Conservation (phyloP, 2,329 filamentous ascomycete species). For the Pestalotiopsis sp. region DNA sequence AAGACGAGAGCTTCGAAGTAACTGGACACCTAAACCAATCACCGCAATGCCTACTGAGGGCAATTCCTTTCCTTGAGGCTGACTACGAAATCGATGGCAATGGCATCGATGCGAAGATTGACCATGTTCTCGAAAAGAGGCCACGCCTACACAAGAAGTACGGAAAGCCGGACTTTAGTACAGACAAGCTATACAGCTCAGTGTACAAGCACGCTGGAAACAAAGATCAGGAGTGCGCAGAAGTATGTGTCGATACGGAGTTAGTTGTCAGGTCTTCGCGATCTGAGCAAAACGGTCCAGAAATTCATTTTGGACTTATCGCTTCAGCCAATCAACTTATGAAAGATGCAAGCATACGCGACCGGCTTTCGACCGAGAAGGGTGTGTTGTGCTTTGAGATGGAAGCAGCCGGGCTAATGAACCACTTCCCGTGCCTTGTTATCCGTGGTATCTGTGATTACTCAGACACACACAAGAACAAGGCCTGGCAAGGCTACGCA, state of each 20-base stretch:
- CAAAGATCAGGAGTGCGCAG: not conserved
- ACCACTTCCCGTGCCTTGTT: constrained; percentile 5
- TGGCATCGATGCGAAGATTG: constrained; percentile 29
- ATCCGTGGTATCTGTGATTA: constrained; percentile 31
- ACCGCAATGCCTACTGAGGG: constrained; percentile 2
- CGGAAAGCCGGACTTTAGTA: constrained; percentile 21
- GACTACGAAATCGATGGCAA: constrained; percentile 20
- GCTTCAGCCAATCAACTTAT: constrained; percentile 34
- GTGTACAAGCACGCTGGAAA: constrained; percentile 8
- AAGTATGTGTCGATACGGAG: not conserved
- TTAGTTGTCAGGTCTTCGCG: not conserved
- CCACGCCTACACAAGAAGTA: constrained; percentile 23
- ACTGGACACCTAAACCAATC: constrained; percentile 16
- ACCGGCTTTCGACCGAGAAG: constrained; percentile 19
- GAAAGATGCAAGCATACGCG: constrained; percentile 26
- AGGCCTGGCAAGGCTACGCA: constrained; percentile 25
- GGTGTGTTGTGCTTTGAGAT: constrained; percentile 23
- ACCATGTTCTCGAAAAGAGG: constrained; percentile 22
- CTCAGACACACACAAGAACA: constrained; percentile 28
- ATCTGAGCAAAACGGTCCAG: constrained; percentile 18
- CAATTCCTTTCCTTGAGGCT: constrained; percentile 27
- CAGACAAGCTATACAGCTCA: constrained; percentile 29
- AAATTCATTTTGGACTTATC: constrained; percentile 36
- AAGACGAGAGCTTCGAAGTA: constrained; percentile 18
- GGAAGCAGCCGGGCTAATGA: constrained; percentile 5